Evolutionary conservation across 202 grass and related monocot genomes (phyloP).

Genomic region (Hordeum pubiflorum): DNA sequence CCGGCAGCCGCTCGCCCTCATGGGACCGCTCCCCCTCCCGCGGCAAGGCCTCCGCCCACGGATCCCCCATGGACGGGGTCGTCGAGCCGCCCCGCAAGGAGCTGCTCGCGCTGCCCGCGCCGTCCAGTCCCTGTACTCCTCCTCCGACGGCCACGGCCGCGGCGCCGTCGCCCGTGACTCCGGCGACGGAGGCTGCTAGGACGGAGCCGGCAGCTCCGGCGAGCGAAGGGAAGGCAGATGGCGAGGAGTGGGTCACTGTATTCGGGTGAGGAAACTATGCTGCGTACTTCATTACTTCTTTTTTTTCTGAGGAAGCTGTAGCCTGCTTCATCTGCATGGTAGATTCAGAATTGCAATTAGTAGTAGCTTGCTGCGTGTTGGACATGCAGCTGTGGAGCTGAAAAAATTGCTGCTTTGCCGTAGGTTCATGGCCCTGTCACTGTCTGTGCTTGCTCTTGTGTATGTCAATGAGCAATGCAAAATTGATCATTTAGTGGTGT

Average conservation of each 20-base stretch:
- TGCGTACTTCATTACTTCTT: neutral
- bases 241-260: slow-evolving; percentile 76
- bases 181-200: neutral
- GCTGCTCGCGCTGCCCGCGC: slow-evolving; percentile 42
- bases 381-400: neutral
- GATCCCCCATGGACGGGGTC: slow-evolving; percentile 43
- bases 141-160: neutral
- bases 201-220: neutral
- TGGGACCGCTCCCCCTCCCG: slow-evolving; percentile 41
- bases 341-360: slow-evolving; percentile 3
- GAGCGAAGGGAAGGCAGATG: slow-evolving; percentile 30
- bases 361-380: neutral
- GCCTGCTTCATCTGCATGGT: neutral
- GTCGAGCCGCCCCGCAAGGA: slow-evolving; percentile 32
- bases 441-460: neutral
- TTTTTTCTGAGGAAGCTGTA: neutral
- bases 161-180: slow-evolving; percentile 24
- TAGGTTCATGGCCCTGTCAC: neutral
- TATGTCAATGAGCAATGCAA: neutral
- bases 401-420: neutral
- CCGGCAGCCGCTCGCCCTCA: slow-evolving; percentile 44
- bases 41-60: slow-evolving; percentile 21
- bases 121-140: slow-evolving; percentile 27
- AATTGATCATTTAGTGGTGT: neutral
- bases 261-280: slow-evolving; percentile 48